Base-by-base conservation (phyloP, 306 rosid species). In the Fragaria nilgerrensis region DNA sequence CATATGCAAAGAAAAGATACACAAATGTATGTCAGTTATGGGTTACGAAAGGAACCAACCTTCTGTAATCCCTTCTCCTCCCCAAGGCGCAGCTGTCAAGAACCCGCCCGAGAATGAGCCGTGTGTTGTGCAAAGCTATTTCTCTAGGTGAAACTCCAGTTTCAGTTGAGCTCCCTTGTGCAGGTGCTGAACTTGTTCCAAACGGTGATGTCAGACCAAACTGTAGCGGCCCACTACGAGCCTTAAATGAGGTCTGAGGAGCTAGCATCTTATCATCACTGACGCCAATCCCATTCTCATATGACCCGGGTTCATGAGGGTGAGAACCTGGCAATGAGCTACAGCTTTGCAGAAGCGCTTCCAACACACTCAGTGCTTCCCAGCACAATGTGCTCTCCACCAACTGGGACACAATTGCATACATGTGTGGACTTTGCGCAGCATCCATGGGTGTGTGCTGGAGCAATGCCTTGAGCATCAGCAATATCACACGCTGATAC, bases 401-500 rank as follows among this genome's bases (percentile, higher is more conserved):
- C 85, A 92, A 83, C 82, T 96, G 99, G 74, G 99, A 96, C 53
- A 96, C 99, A 32, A 91, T 85, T 34, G 99, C 96, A 72, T 91
- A 96, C 87, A 96, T 96, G 78, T 96, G 99, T 2, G 99, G 98
- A 79, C 99, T 96, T 83, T 96, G 99, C 37, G 99, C 87, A 55
- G 98, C 98, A 78, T 96, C 99, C 90, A 96, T 88, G 27, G 98
- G 99, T 69, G 99, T 93, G 88, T 93, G 98, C 84, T 91, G 98
- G 77, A 96, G 98, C 82, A 96, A 86, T 62, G 98, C 99, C 85
- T 93, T 96, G 53, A 96, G 93, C 94, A 91, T 88, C 19, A 96
- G 96, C 56, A 96, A 88, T 82, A 96, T 96, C 69, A 93, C 98
- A 0, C 99, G 97, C 78, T 96, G 99, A 84, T 96, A 96, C 83